Evolutionary conservation across 164 flowering plant genomes (phyloP), one percentile per base, ranked within the genome.

Genomic region (Malania oleifera): DNA sequence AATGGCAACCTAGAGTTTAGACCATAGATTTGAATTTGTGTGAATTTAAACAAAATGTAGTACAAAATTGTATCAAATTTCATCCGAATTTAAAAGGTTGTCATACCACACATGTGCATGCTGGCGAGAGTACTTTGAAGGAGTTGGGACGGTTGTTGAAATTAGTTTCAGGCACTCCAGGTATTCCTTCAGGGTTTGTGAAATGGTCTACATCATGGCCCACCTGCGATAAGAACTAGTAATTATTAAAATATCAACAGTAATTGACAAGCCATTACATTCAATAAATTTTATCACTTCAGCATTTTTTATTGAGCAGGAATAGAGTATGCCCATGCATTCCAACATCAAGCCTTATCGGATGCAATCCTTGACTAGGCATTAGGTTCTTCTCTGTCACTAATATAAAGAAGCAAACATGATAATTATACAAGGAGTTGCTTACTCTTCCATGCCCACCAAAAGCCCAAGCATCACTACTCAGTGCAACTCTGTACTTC

Each of bases 381-480:
- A n/a, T n/a, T n/a, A n/a, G n/a, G n/a, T n/a, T n/a, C n/a, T n/a
- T n/a, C n/a, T n/a, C n/a, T n/a, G n/a, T n/a, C n/a, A n/a, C n/a
- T 19, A 18, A 4, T 31, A 29, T 20, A 9, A 63, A 23, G 14
- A 47, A 48, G 24, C n/a, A 43, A 14, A 50, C 31, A 50, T 17
- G 7, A 51, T 50, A 41, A 52, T 20, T 38, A 29, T 18, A 52
- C 3, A 52, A 38, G 47, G 29, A 40, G 13, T 39, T 55, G 31
- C 89, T 83, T 83, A 93, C 98, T 56, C 97, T 83, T 83, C 98
- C 98, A 54, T 22, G 79, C 49, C 98, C 98, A 60, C 96, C 98
- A 71, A 87, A 93, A 54, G 81, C 97, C 79, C 54, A 68, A 61
- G 96, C 95, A 84, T 93, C 98, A 68, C 98, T 90, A 61, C 90